Evolutionary conservation across 2,329 filamentous ascomycete genomes (phyloP).

Genomic region (Cadophora malorum): DNA sequence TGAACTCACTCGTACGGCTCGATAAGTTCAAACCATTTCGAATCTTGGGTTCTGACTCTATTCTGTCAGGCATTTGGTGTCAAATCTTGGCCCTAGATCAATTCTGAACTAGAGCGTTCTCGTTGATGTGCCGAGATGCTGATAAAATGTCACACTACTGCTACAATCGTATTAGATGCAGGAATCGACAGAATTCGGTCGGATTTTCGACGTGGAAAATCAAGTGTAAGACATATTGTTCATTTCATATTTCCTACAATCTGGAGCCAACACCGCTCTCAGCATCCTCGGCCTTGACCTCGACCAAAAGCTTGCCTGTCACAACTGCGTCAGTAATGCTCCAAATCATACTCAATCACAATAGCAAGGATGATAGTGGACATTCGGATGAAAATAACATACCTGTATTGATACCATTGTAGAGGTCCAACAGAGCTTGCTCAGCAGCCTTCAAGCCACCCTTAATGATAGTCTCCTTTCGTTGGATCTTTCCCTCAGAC

Average conservation of each 20-base stretch:
- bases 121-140: no score
- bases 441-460: slow-evolving; percentile 72
- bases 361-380: background rate
- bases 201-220: background rate
- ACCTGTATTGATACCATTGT: slow-evolving; percentile 73
- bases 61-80: no score
- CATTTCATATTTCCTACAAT: slow-evolving; percentile 15
- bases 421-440: slow-evolving; percentile 67
- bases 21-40: no score
- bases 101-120: no score
- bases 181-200: no score
- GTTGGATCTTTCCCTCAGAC: slow-evolving; percentile 73
- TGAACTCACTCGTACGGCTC: no score
- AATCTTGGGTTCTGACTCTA: no score
- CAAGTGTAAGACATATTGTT: background rate
- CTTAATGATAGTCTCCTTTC: slow-evolving; percentile 72
- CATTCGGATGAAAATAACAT: slow-evolving; percentile 35
- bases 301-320: slow-evolving; percentile 59
- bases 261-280: slow-evolving; percentile 19
- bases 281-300: slow-evolving; percentile 51
- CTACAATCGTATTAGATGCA: no score
- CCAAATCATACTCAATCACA: background rate
- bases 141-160: no score
- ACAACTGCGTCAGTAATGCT: background rate
- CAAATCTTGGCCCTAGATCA: no score